phyloP scores from a whole-genome alignment of 805 yeast species.

The Wickerhamomyces xylosicus region DNA sequence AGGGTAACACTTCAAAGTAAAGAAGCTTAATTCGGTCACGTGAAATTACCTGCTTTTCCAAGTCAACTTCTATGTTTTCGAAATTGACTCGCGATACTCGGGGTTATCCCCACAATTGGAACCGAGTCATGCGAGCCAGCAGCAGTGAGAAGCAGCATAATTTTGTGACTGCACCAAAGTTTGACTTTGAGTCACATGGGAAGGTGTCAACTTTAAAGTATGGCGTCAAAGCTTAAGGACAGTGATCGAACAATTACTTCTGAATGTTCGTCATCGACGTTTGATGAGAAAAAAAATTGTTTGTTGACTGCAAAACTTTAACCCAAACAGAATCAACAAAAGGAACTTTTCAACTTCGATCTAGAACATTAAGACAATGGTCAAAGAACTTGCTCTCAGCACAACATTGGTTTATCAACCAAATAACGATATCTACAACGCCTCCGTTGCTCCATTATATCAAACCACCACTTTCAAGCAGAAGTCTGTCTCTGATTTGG shows the following conservation, averaged over 20 bases:
- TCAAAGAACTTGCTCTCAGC: slow-evolving; percentile 8
- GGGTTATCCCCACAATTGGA: neutral
- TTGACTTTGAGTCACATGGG: neutral
- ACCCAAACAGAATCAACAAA: neutral
- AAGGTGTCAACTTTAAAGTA: neutral
- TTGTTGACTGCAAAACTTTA: no score
- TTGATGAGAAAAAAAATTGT: no score
- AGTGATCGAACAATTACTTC: neutral
- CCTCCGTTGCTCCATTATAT: slow-evolving; percentile 82
- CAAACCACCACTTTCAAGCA: slow-evolving; percentile 95
- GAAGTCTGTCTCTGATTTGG: slow-evolving; percentile 59
- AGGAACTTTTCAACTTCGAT: neutral
- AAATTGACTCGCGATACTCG: no score
- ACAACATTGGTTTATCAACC: slow-evolving; percentile 12
- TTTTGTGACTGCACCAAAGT: neutral
- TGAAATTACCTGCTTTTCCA: no score
- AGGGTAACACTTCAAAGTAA: no score
- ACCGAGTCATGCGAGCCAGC: neutral
- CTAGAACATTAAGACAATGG: neutral
- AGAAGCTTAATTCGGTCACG: no score
- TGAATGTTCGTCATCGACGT: no score
- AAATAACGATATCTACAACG: slow-evolving; percentile 57
- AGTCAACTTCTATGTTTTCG: no score
- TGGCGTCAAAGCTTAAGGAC: neutral
- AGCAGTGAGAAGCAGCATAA: neutral